Conservation (phyloP, 2,329 filamentous ascomycete species). For the Pyrenophora tritici-repentis region DNA sequence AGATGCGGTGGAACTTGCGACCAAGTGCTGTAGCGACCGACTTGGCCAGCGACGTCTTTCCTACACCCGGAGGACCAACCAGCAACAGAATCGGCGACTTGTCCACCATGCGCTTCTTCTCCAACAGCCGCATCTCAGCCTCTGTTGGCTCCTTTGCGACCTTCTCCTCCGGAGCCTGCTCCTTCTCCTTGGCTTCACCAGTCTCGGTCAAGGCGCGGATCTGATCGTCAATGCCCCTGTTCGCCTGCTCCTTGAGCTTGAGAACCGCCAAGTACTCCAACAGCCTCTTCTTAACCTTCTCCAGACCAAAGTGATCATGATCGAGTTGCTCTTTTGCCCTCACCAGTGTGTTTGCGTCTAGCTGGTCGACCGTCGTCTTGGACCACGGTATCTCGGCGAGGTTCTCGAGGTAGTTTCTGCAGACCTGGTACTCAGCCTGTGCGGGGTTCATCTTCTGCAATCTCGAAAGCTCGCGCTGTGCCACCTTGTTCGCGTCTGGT, state of each 20-base stretch:
- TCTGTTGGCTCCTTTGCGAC: conserved; percentile 43
- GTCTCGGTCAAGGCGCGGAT: conserved; percentile 63
- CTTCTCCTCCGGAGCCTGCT: conserved; percentile 52
- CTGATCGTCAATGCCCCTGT: conserved; percentile 79
- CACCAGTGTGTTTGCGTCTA: conserved; percentile 78
- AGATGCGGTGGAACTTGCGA: conserved; percentile 95
- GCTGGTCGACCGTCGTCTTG: conserved; percentile 78
- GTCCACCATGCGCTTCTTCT: conserved; percentile 84
- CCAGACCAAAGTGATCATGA: conserved; percentile 92
- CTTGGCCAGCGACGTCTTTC: conserved; percentile 93
- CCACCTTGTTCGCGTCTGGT: conserved; percentile 85
- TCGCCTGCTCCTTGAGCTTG: conserved; percentile 89
- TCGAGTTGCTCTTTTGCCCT: conserved; percentile 88
- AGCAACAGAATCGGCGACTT: conserved; percentile 95
- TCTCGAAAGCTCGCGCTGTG: conserved; percentile 83
- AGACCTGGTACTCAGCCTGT: conserved; percentile 94
- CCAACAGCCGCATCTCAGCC: conserved; percentile 72
- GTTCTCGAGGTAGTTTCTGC: conserved; percentile 90
- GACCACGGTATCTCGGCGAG: conserved; percentile 94
- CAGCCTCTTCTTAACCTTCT: conserved; percentile 95
- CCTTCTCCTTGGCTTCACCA: conserved; percentile 44
- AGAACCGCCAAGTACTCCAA: conserved; percentile 97
- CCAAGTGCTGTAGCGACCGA: conserved; percentile 91
- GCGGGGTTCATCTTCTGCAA: conserved; percentile 95
- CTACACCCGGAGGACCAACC: conserved; percentile 89